Evolutionary conservation across 2,329 filamentous ascomycete species (phyloP), one percentile per base, ranked within the genome.

Genomic region (Phyllosticta citrichinensis): DNA sequence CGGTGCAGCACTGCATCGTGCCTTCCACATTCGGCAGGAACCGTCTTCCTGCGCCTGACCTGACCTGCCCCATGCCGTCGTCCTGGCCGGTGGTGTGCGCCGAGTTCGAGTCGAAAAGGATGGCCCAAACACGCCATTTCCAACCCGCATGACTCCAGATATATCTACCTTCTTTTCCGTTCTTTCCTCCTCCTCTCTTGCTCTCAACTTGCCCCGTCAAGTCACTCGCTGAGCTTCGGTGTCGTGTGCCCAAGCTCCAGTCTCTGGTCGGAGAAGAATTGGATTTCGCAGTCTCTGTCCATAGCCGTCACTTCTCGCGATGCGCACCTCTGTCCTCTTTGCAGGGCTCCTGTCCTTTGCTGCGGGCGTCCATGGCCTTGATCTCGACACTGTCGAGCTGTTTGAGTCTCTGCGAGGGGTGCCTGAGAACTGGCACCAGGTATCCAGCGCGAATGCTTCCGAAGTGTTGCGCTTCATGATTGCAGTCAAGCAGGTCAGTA

Each of bases 391-490:
- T 24, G 20, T 62, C 55, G 68, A 72, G 62, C 64, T 65, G 14
- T 67, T 75, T 22, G 73, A 75, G 59, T 63, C 66, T 24, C 62
- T 75, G 40, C 64, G 63, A n/a, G 58, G 59, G 52, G 67, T 74
- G 2, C 73, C 73, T 33, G 62, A 73, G 53, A 71, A 71, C 52
- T 75, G 73, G 73, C 67, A 65, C 54, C 67, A 71, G 40, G 64
- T 74, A 30, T 71, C 69, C 24, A 66, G 66, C 25, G 72, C 72
- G 3, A 65, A 69, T 27, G 67, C 67, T 22, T 63, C 67, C 58
- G 66, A 66, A 57, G 70, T 70, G 62, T 64, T 75, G 55, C 71
- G 70, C 33, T 74, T 75, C 64, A 71, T 73, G 65, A 73, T 75
- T 65, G 73, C 71, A 19, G 67, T 75, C 11, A 70, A 69, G 59